Evolutionary conservation across 1,284 basidiomycete species (phyloP).

Genomic region (Porodaedalea pini): DNA sequence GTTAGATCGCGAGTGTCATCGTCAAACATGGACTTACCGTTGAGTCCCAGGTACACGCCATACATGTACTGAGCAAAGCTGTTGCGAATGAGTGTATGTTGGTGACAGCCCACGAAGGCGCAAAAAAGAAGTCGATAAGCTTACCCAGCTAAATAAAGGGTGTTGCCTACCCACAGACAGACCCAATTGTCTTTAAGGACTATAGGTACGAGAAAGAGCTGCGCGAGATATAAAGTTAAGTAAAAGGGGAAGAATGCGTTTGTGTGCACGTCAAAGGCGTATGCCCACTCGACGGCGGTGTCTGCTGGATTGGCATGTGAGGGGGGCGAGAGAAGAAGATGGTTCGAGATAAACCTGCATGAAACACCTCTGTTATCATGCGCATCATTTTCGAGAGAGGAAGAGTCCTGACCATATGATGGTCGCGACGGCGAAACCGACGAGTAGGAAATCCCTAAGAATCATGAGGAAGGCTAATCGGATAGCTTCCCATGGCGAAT

Average conservation of each 20-base stretch:
- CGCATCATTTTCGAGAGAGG: not conserved
- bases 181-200: constrained; percentile 85
- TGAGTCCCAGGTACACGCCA: constrained; percentile 86
- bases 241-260: constrained; percentile 94
- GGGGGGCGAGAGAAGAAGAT: constrained; percentile 64
- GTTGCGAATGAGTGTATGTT: constrained; percentile 6
- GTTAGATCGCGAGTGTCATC: not conserved
- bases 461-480: constrained; percentile 77
- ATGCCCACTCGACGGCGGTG: constrained; percentile 83
- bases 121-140: constrained; percentile 27
- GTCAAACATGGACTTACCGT: too few relatives aligned
- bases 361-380: not conserved
- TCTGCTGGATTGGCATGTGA: constrained; percentile 71
- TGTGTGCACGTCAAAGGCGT: constrained; percentile 92
- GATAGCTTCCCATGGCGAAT: constrained; percentile 52
- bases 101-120: not conserved
- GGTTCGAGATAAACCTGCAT: constrained; percentile 68
- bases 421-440: constrained; percentile 71
- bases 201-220: constrained; percentile 80
- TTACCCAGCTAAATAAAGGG: constrained; percentile 82
- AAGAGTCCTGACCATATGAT: constrained; percentile 59
- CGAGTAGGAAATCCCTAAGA: constrained; percentile 79
- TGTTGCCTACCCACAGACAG: constrained; percentile 89
- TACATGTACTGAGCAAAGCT: constrained; percentile 88
- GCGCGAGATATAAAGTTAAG: constrained; percentile 81